Percentiles rank a stretch among this genome's conserved stretches.
Evolutionary conservation across 2,329 filamentous ascomycete species (phyloP).

Genomic region (Claviceps lovelessii): DNA sequence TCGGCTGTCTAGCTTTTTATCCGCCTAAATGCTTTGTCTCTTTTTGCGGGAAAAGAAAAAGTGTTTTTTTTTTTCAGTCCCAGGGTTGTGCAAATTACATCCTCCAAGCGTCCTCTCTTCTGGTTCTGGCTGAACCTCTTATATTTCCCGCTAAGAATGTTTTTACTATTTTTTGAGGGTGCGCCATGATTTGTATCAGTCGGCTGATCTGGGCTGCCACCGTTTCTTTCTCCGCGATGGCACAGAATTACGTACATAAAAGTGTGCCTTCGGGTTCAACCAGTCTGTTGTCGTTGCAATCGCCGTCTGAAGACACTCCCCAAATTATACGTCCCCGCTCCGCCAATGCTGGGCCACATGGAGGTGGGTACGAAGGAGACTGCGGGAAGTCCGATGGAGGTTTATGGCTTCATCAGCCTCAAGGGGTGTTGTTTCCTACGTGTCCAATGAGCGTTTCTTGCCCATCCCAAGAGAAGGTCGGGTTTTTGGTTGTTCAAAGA

Average conservation of each 20-base stretch:
- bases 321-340: conserved; percentile 1
- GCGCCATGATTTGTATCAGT: too few species aligned
- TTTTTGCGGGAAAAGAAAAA: too few species aligned
- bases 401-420: neutral
- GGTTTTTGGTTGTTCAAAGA: neutral
- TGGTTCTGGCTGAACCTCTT: too few species aligned
- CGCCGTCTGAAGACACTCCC: neutral
- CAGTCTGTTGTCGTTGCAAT: neutral
- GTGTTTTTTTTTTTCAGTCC: too few species aligned
- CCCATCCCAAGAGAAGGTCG: neutral
- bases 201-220: neutral
- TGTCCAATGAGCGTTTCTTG: neutral
- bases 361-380: neutral
- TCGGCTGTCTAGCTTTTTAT: too few species aligned
- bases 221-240: neutral
- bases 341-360: neutral
- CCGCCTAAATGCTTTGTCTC: too few species aligned
- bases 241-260: neutral
- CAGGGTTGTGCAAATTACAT: too few species aligned
- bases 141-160: too few species aligned
- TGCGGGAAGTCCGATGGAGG: neutral
- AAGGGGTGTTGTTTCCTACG: too few species aligned
- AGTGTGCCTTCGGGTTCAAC: neutral
- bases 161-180: too few species aligned
- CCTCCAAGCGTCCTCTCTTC: too few species aligned